Evolutionary conservation across 2,329 filamentous ascomycete genomes (phyloP), one percentile per base, ranked within the genome.

Genomic region (Pseudogymnoascus verrucosus): DNA sequence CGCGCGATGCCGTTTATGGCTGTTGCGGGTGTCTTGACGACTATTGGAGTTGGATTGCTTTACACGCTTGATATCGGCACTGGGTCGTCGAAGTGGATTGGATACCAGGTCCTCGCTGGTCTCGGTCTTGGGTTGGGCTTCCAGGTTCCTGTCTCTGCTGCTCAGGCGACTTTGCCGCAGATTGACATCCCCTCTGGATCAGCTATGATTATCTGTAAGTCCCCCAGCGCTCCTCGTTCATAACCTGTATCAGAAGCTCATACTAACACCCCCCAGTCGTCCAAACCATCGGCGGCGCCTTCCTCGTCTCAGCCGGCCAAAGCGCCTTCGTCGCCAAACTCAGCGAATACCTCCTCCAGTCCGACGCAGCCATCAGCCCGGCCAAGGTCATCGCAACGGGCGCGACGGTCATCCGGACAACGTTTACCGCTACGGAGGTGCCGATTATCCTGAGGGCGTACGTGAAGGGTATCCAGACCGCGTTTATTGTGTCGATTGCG

Each of bases 231-330:
- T 10, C 31, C 6, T 28, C 28, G 31, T 16, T 31, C 6, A 28
- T 28, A 28, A 5, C 5, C 7, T 19, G n/a, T 34, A 31, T 7
- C 4, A 14, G 10, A 21, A 51, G 31, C 19, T 5, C 28, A 40
- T 44, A 16, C 60, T 64, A 64, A 63, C 31, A 40, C n/a, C 10
- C 36, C 65, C 71, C 64, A 65, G 86, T 86, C 68, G 75, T 78
- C 39, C 83, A 86, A 71, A 84, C 84, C 66, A 77, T 86, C 1
- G 84, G 84, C 11, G 83, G 82, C 34, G 82, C 84, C 34, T 74
- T 86, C 19, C 84, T 84, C 65, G 81, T 84, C 3, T 79, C 82
- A 1, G 80, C 84, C 21, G 83, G 82, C 0, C 81, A 86, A 70
- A 80, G 80, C 3, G 78, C 84, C 40, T 73, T 74, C 69, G 72